Percentiles rank a stretch among this genome's conserved stretches.
Evolutionary conservation across 176 grass and related monocot genomes (phyloP).

Genomic region (Oryza rufipogon): DNA sequence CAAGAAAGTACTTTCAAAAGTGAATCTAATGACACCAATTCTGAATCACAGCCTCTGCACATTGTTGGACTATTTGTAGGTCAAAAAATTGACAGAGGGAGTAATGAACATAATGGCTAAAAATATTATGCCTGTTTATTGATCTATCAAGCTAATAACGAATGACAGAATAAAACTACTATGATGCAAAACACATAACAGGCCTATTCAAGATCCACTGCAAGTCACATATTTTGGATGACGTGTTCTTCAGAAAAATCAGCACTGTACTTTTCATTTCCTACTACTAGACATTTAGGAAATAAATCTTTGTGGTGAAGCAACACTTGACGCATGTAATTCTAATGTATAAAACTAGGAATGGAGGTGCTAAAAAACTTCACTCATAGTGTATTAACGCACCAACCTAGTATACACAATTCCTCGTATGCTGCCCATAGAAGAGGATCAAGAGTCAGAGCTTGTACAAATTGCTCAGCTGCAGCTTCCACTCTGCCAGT

Average conservation of each 20-base stretch:
- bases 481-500: constrained; percentile 79
- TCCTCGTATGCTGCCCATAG: constrained; percentile 97
- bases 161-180: constrained; percentile 10
- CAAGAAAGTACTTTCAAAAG: not conserved
- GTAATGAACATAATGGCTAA: not conserved
- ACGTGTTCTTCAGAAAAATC: constrained; percentile 13
- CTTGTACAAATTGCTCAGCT: constrained; percentile 84
- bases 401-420: constrained; percentile 86
- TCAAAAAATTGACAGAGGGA: not conserved
- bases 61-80: not conserved
- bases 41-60: not conserved
- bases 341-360: constrained; percentile 6
- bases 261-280: constrained; percentile 15
- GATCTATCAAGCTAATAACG: constrained; percentile 11
- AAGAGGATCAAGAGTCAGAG: constrained; percentile 85
- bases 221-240: constrained; percentile 5
- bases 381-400: constrained; percentile 22
- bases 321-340: constrained; percentile 17
- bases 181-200: not conserved
- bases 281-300: not conserved
- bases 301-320: not conserved
- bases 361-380: constrained; percentile 22
- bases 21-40: not conserved
- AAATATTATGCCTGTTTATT: constrained; percentile 22
- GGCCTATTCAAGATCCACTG: not conserved